phyloP scores from a whole-genome alignment of 1,284 basidiomycete species.

The Tylopilus sp. region DNA sequence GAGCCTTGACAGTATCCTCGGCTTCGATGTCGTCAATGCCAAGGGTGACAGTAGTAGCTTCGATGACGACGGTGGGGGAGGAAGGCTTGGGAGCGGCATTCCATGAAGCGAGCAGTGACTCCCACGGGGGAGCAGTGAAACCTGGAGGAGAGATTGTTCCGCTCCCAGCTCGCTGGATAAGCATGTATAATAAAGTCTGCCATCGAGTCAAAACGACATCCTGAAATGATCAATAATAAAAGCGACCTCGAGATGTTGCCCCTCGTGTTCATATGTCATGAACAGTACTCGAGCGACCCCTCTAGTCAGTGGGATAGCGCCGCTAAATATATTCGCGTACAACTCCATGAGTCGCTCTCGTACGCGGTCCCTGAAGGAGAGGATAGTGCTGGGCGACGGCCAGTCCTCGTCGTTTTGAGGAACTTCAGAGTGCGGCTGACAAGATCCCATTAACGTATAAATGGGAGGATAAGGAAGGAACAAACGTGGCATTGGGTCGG shows the following conservation, averaged over 20 bases:
- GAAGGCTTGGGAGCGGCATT: conserved; percentile 44
- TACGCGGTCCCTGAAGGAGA: conserved; percentile 77
- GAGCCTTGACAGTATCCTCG: conserved; percentile 49
- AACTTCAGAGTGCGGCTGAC: conserved; percentile 84
- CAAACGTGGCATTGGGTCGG: conserved; percentile 79
- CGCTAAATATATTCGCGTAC: conserved; percentile 68
- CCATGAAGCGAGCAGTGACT: conserved; percentile 66
- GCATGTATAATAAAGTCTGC: conserved; percentile 91
- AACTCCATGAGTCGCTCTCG: conserved; percentile 66
- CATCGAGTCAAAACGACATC: conserved; percentile 11
- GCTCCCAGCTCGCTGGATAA: conserved; percentile 73
- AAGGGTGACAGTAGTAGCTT: conserved; percentile 58
- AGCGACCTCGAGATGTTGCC: conserved; percentile 72
- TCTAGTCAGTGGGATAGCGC: conserved; percentile 56
- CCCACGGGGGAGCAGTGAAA: conserved; percentile 76
- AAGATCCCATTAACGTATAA: conserved; percentile 1
- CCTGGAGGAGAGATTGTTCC: conserved; percentile 78
- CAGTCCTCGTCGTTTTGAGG: conserved; percentile 80
- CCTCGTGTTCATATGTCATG: conserved; percentile 90
- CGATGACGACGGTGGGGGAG: conserved; percentile 51
- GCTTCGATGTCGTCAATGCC: conserved; percentile 86
- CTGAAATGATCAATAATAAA: not conserved
- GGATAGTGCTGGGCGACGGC: conserved; percentile 73
- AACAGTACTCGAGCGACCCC: conserved; percentile 77
- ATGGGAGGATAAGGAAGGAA: not conserved